A percentile compares a stretch with the other conserved stretches of the same genome.
These are phyloP conservation scores for Microstegium vimineum DNA, from an alignment of 176 grass and related monocot species.

Conservation along the genomic window DNA sequence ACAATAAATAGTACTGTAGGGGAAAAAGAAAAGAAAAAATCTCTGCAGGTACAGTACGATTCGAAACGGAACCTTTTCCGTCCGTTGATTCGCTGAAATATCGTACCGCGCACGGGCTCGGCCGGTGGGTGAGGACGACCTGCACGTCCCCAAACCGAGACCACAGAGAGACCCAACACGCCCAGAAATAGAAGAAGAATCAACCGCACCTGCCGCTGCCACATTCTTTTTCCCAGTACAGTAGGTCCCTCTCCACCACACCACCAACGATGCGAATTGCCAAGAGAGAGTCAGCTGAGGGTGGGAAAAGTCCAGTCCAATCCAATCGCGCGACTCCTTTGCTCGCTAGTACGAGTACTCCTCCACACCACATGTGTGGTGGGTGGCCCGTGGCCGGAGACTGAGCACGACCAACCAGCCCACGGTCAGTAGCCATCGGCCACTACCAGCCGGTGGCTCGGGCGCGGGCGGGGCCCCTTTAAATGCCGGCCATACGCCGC, in stretches of 20 bases:
- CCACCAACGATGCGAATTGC: neutral
- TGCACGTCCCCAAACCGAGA: neutral
- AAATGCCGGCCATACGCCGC: constrained; percentile 34
- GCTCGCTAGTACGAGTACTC: too few species aligned
- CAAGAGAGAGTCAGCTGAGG: too few species aligned
- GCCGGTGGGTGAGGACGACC: neutral
- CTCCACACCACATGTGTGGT: too few species aligned
- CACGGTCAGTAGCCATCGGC: neutral
- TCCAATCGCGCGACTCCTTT: neutral
- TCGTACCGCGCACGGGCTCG: neutral
- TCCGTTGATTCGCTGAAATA: too few species aligned
- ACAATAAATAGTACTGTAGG: too few species aligned
- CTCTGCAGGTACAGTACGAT: neutral
- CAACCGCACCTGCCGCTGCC: neutral
- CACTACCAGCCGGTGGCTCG: neutral
- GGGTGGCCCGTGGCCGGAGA: too few species aligned
- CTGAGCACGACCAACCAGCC: too few species aligned
- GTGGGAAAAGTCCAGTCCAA: neutral
- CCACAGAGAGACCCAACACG: neutral
- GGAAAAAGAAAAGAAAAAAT: too few species aligned
- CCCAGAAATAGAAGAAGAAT: too few species aligned
- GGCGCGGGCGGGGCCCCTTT: neutral
- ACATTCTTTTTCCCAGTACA: neutral
- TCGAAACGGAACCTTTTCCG: neutral
- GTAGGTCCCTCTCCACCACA: too few species aligned